Evolutionary conservation across 176 grass and related monocot genomes (phyloP).

Genomic region (Miscanthus lutarioriparius): DNA sequence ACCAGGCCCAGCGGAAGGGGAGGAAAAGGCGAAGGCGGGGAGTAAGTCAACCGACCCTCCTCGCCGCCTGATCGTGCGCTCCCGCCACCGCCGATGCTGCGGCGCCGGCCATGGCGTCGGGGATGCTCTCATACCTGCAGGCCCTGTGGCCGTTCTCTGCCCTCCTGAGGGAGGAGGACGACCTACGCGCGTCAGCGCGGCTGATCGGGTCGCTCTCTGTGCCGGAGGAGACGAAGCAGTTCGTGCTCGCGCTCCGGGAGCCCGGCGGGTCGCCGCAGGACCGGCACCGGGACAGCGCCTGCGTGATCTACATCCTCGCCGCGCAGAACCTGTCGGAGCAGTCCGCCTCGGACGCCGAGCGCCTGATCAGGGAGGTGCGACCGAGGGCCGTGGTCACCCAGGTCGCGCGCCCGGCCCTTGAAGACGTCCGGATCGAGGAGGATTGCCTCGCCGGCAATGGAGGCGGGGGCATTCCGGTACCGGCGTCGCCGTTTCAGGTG

Average conservation of each 20-base stretch:
- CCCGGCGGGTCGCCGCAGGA: slow-evolving; percentile 20
- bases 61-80: slow-evolving; percentile 15
- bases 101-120: slow-evolving; percentile 56
- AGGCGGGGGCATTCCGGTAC: slow-evolving; percentile 59
- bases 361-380: slow-evolving; percentile 73
- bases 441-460: slow-evolving; percentile 47
- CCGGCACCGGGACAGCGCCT: neutral
- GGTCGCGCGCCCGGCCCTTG: slow-evolving; percentile 54
- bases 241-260: slow-evolving; percentile 78
- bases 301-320: slow-evolving; percentile 82
- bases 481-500: slow-evolving; percentile 74
- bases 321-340: slow-evolving; percentile 77
- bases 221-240: slow-evolving; percentile 87
- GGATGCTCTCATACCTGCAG: slow-evolving; percentile 58
- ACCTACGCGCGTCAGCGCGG: slow-evolving; percentile 64
- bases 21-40: neutral
- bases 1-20: neutral
- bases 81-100: slow-evolving; percentile 39
- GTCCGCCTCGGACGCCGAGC: slow-evolving; percentile 72
- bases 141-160: slow-evolving; percentile 70
- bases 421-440: slow-evolving; percentile 75
- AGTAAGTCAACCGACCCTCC: neutral
- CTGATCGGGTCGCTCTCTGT: slow-evolving; percentile 60
- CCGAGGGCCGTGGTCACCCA: slow-evolving; percentile 77
- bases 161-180: slow-evolving; percentile 62